Conservation (phyloP, 306 rosid genomes). For the Cucumis melo region DNA sequence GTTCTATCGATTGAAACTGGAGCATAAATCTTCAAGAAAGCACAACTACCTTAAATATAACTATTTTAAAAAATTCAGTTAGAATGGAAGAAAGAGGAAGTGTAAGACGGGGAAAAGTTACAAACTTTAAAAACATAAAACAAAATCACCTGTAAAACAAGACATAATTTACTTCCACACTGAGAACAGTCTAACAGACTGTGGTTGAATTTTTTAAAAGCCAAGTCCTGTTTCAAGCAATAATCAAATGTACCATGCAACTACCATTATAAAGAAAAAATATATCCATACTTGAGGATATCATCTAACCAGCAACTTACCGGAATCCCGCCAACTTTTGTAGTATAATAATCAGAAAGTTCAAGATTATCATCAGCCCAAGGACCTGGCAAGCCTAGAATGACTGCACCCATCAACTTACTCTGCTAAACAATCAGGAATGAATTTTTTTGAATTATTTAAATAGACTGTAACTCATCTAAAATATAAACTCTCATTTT, state of each 20-base stretch:
- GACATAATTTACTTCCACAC: conserved; percentile 44
- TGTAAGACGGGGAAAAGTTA: neutral
- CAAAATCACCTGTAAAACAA: conserved; percentile 43
- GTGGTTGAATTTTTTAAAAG: conserved; percentile 25
- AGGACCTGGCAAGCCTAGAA: conserved; percentile 73
- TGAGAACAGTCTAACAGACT: conserved; percentile 36
- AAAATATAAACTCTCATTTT: neutral
- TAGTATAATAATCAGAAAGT: conserved; percentile 49
- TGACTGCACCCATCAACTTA: conserved; percentile 22
- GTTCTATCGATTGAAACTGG: conserved; percentile 28
- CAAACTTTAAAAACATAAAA: neutral
- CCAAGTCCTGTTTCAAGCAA: conserved; percentile 47
- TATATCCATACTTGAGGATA: neutral
- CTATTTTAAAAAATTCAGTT: neutral
- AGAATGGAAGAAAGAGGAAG: neutral
- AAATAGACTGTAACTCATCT: neutral
- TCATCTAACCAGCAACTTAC: conserved; percentile 24
- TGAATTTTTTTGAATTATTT: neutral
- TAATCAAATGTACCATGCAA: neutral
- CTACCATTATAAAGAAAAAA: neutral
- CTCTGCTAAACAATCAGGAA: neutral
- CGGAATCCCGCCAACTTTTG: conserved; percentile 83
- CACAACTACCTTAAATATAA: neutral
- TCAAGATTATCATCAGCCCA: conserved; percentile 57
- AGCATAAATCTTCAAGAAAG: conserved; percentile 40